These are phyloP conservation scores for Starmera dryadoides DNA, from an alignment of 805 yeast species.

Conservation along the genomic window DNA sequence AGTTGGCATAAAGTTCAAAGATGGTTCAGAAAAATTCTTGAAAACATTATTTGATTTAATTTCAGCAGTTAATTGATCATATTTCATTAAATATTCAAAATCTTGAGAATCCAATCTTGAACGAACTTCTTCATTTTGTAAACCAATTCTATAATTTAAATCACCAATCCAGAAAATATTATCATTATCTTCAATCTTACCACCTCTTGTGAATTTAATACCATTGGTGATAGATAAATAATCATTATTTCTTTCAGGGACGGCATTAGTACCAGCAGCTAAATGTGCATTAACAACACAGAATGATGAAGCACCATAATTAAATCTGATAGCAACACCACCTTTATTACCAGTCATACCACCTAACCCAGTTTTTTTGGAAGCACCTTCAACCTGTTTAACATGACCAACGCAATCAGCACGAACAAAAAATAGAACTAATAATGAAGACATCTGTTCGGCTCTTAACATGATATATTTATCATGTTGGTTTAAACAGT, in stretches of 20 bases:
- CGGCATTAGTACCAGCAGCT: constrained; percentile 84
- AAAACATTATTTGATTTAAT: constrained; percentile 69
- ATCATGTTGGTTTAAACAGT: constrained; percentile 52
- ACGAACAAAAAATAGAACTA: constrained; percentile 57
- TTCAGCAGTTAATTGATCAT: constrained; percentile 76
- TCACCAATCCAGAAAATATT: constrained; percentile 93
- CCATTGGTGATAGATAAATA: constrained; percentile 71
- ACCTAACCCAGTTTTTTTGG: constrained; percentile 91
- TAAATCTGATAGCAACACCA: constrained; percentile 86
- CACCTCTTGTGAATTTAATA: constrained; percentile 70
- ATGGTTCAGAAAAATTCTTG: constrained; percentile 68
- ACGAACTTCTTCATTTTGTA: constrained; percentile 72
- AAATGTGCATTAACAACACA: constrained; percentile 87
- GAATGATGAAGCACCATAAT: constrained; percentile 71
- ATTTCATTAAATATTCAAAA: constrained; percentile 44
- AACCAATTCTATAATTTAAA: constrained; percentile 71
- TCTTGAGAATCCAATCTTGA: constrained; percentile 38
- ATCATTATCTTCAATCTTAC: constrained; percentile 75
- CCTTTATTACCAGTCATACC: constrained; percentile 98
- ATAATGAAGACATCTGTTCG: constrained; percentile 66
- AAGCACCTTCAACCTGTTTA: constrained; percentile 87
- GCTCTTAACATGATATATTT: constrained; percentile 62
- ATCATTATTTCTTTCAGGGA: constrained; percentile 82
- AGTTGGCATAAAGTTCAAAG: constrained; percentile 78
- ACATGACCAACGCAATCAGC: constrained; percentile 40